phyloP scores from a whole-genome alignment of 768 basidiomycete genomes.

The Gautieria morchelliformis region DNA sequence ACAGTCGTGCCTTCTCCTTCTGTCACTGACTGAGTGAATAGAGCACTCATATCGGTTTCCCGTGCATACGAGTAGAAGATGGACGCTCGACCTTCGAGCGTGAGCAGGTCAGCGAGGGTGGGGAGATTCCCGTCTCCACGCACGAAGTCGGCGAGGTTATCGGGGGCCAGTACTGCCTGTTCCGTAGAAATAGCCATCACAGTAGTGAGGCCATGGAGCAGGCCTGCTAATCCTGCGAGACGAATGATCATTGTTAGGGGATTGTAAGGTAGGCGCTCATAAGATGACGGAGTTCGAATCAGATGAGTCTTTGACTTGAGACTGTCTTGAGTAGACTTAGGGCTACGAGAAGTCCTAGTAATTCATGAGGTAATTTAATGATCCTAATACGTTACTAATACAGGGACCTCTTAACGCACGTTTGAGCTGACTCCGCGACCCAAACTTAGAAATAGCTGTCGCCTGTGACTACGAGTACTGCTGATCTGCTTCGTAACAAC shows the following conservation, averaged over 20 bases:
- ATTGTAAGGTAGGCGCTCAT: not conserved
- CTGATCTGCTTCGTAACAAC: too few relatives aligned
- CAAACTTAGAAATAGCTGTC: too few relatives aligned
- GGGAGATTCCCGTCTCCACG: conserved; percentile 24
- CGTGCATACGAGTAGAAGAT: conserved; percentile 82
- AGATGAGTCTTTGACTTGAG: too few relatives aligned
- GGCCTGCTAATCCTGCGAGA: not conserved
- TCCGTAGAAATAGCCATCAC: not conserved
- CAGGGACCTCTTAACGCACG: too few relatives aligned
- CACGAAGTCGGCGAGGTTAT: not conserved
- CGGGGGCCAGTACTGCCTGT: not conserved
- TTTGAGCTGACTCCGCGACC: too few relatives aligned
- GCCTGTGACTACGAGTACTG: too few relatives aligned
- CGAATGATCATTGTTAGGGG: not conserved
- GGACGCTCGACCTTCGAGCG: conserved; percentile 62
- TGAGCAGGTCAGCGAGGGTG: conserved; percentile 65
- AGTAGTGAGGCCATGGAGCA: not conserved
- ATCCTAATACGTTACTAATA: too few relatives aligned
- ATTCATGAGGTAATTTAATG: too few relatives aligned
- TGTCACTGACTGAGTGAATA: conserved; percentile 25
- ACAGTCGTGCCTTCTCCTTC: conserved; percentile 38
- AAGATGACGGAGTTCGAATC: too few relatives aligned
- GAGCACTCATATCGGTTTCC: conserved; percentile 50
- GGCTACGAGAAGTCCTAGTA: too few relatives aligned
- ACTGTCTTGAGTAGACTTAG: too few relatives aligned